Evolutionary conservation across 2,329 filamentous ascomycete genomes (phyloP).

Genomic region (Scleromitrula shiraiana): DNA sequence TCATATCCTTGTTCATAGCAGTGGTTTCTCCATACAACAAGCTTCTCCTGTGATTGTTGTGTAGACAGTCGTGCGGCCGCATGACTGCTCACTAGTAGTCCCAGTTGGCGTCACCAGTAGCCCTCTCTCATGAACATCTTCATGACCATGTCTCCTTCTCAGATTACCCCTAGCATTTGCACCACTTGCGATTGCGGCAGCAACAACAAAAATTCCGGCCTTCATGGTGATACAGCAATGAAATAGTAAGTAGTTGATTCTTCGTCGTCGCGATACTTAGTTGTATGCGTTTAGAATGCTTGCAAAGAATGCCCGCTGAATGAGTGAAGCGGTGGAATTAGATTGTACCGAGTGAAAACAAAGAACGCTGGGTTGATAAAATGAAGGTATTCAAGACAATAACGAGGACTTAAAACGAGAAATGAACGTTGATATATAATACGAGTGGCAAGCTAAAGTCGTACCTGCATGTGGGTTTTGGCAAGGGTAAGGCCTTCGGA

Average conservation of each 20-base stretch:
- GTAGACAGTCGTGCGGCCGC: slow-evolving; percentile 68
- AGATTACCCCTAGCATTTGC: slow-evolving; percentile 51
- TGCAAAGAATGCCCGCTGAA: slow-evolving; percentile 68
- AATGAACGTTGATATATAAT: background rate
- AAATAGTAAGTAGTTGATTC: slow-evolving; percentile 10
- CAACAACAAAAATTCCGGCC: slow-evolving; percentile 56
- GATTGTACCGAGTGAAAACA: slow-evolving; percentile 43
- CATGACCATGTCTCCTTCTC: slow-evolving; percentile 42
- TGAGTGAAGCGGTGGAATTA: slow-evolving; percentile 67
- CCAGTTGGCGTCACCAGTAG: slow-evolving; percentile 12
- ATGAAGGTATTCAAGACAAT: slow-evolving; percentile 10
- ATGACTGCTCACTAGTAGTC: slow-evolving; percentile 36
- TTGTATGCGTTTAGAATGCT: no score
- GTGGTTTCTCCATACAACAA: slow-evolving; percentile 45
- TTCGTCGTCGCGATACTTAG: no score
- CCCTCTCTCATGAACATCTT: slow-evolving; percentile 46
- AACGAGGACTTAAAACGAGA: slow-evolving; percentile 26
- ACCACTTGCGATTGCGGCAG: slow-evolving; percentile 50
- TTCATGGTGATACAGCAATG: slow-evolving; percentile 50
- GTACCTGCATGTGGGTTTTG: no score
- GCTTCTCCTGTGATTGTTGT: slow-evolving; percentile 60
- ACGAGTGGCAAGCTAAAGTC: no score
- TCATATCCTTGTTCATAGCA: background rate
- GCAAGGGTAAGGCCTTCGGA: no score
- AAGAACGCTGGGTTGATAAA: slow-evolving; percentile 42